phyloP scores from a whole-genome alignment of 768 basidiomycete species.

The Boletus rubroflammeus region DNA sequence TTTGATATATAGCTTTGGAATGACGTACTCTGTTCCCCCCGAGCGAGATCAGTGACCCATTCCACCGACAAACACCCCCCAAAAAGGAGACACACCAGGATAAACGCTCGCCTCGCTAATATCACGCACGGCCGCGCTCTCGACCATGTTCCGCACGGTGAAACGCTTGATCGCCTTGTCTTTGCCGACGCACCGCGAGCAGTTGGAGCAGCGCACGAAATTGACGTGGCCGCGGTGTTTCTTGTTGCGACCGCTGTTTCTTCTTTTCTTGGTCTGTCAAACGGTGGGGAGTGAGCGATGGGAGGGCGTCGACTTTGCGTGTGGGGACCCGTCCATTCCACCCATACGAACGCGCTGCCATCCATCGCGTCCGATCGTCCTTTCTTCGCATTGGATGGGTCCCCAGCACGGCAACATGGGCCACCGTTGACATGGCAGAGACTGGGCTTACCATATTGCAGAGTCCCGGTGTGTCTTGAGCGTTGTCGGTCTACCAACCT shows the following conservation, averaged over 20 bases:
- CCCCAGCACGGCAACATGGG: background rate
- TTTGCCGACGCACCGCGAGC: slow-evolving; percentile 95
- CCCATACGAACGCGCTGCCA: background rate
- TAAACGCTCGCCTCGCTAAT: slow-evolving; percentile 96
- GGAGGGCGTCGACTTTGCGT: background rate
- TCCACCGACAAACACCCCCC: too few relatives aligned
- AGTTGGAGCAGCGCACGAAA: slow-evolving; percentile 98
- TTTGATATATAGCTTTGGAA: slow-evolving; percentile 98
- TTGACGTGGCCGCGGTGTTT: slow-evolving; percentile 95
- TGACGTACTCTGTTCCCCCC: slow-evolving; percentile 69
- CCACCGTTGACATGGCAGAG: background rate
- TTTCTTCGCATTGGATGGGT: background rate
- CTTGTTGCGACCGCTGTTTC: slow-evolving; percentile 99
- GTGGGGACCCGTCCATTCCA: slow-evolving; percentile 6
- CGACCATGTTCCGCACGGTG: slow-evolving; percentile 99
- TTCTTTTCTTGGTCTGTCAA: slow-evolving; percentile 93
- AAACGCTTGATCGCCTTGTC: slow-evolving; percentile 99
- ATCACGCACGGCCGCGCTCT: slow-evolving; percentile 96
- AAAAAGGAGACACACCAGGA: slow-evolving; percentile 55
- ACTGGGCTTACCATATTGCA: slow-evolving; percentile 30
- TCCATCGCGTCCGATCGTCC: slow-evolving; percentile 4
- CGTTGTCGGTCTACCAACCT: slow-evolving; percentile 6
- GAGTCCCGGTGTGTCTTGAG: slow-evolving; percentile 20
- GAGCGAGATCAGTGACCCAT: too few relatives aligned
- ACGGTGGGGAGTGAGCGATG: background rate